Evolutionary conservation across 192 early-diverging fungal genomes (phyloP), one percentile per base, ranked within the genome.

Genomic region (Helicostylum pulchrum): DNA sequence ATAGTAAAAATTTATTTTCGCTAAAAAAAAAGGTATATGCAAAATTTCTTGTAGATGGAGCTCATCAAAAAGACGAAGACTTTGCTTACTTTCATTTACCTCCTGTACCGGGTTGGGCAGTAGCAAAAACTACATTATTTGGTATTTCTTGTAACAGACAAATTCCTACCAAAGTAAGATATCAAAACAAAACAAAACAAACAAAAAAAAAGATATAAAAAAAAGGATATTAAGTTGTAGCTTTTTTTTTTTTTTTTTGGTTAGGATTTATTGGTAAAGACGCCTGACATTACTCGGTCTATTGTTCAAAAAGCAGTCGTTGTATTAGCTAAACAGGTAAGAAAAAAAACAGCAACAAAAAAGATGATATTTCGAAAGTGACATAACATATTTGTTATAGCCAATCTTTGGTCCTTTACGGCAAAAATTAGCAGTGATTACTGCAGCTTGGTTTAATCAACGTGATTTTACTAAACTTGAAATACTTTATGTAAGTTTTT

Each of bases 61-160:
- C 88, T 6, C 90, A 92, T 74, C 87, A 88, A 75, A 76, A 73
- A 59, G 89, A 89, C 32, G 88, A 92, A 69, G 90, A 92, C 57
- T 92, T 90, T 65, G 85, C 90, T 2, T 92, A 92, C 61, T 92
- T 92, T 62, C 91, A 92, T 69, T 77, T 92, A 1, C 90, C 91
- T 23, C 90, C 91, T 32, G 82, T 92, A 9, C 67, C 79, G 26
- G 61, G 68, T 51, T 90, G 91, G 84, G 55, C 65, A 14, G 72
- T 77, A 19, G 80, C 82, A 4, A 70, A 85, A 17, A 78, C 80
- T 2, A 90, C 91, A 0, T 56, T 92, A 7, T 92, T 92, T 73
- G 91, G 91, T n/a, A 79, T 92, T 56, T 88, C 90, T 12, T 92
- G 91, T 66, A 90, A 89, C 63, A 76, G 91, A 54, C 91, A 92